Evolutionary conservation across 2,329 filamentous ascomycete genomes (phyloP), one percentile per base, ranked within the genome.

Genomic region (Colletotrichum sp.): DNA sequence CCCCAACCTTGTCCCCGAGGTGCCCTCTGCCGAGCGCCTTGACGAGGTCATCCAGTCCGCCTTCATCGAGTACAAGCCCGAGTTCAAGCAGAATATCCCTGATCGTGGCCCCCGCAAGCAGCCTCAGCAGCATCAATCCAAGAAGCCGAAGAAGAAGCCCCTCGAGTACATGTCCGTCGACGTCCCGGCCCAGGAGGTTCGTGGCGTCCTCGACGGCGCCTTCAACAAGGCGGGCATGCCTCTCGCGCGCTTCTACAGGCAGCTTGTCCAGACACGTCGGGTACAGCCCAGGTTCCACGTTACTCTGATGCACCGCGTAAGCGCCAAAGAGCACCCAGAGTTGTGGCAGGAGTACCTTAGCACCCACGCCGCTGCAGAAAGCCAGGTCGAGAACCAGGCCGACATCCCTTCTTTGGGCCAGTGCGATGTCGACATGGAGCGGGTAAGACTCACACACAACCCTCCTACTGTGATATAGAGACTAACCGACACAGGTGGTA

Each of bases 221-320:
- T 98, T 99, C 83, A 86, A 87, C 27, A 79, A 67, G 9, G 82
- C 82, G 36, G 81, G 81, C 10, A 67, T 65, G 48, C 86, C 90
- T 18, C 88, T 87, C 36, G 87, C 91, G n/a, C 88, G 87, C 27
- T 93, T 98, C 81, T 99, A 94, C 87, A 91, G 90, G 79, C 91
- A 95, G 73, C 90, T 99, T 39, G 91, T 94, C 83, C 89, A 94
- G 79, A 90, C 89, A 4, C 90, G 93, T 25, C 94, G 97, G 70
- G 86, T 98, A 8, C 96, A 98, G 84, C 82, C 89, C n/a, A 89
- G 93, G 55, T 99, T 98, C 83, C 97, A 99, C 83, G 95, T 99
- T 74, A 99, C 97, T 0, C 90, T 99, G 52, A 95, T 98, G 83
- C 97, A 99, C 84, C 93, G 93, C 62, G 92, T 93, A 13, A 88